A percentile compares a stretch with the other conserved stretches of the same genome.
Evolutionary conservation across 208 protist genomes (phyloP).

Genomic region (Leishmania turanica): DNA sequence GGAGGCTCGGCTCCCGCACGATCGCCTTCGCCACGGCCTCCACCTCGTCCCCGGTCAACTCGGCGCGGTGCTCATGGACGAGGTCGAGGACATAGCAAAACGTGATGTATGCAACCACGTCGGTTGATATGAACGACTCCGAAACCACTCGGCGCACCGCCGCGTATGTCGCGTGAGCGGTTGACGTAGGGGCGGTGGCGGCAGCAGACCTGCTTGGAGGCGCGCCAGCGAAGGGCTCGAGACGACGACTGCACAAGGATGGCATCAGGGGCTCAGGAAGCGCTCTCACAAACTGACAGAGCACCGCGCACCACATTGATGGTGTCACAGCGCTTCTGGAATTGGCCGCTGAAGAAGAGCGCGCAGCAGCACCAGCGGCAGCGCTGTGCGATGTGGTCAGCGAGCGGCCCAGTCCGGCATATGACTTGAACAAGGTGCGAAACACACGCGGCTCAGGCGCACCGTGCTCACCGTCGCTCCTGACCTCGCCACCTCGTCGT

Average conservation of each 20-base stretch:
- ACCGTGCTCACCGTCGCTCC: not conserved
- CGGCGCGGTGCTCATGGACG: conserved; percentile 20
- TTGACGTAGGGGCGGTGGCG: not conserved
- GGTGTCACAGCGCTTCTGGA: not conserved
- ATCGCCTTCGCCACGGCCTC: conserved; percentile 28
- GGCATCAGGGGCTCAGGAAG: conserved; percentile 54
- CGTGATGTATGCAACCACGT: conserved; percentile 12
- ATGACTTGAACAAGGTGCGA: conserved; percentile 13
- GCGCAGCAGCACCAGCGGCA: not conserved
- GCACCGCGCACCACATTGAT: conserved; percentile 29
- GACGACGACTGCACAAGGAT: conserved; percentile 42
- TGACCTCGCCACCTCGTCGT: not conserved
- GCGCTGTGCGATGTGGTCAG: not conserved
- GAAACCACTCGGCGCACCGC: not conserved
- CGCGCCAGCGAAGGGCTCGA: conserved; percentile 30
- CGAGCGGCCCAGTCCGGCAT: not conserved
- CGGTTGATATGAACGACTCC: conserved; percentile 16
- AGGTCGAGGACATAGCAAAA: conserved; percentile 23
- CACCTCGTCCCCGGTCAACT: conserved; percentile 44
- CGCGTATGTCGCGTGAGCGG: not conserved
- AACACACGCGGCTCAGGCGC: conserved; percentile 9
- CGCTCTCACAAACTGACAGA: conserved; percentile 38
- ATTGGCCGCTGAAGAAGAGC: not conserved
- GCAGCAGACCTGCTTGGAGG: not conserved
- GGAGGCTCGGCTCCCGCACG: conserved; percentile 9